Evolutionary conservation across 257 asterid species (phyloP).

Genomic region (Penstemon davidsonii): DNA sequence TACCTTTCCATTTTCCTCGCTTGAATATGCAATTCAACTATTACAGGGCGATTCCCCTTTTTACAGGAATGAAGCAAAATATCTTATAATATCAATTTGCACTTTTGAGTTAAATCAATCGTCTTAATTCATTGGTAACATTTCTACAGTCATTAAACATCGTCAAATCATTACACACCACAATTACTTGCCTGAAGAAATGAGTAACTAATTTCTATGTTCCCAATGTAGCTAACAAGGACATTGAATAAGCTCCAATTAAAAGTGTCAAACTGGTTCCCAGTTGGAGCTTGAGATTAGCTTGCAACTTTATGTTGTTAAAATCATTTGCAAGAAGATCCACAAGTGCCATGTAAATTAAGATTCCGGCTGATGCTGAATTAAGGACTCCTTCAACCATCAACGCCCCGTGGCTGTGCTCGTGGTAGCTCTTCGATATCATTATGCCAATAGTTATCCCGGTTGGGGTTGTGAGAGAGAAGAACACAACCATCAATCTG

Average conservation of each 20-base stretch:
- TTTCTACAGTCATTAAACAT: no score
- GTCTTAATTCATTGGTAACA: no score
- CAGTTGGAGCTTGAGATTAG: background rate
- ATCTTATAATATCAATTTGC: no score
- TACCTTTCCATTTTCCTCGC: no score
- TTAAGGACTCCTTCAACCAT: background rate
- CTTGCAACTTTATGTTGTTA: background rate
- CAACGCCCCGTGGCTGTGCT: background rate
- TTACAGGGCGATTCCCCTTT: no score
- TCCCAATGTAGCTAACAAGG: background rate
- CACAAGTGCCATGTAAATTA: background rate
- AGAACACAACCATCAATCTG: slow-evolving; percentile 2
- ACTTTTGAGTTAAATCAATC: no score
- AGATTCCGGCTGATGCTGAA: background rate
- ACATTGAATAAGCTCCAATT: background rate
- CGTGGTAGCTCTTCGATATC: background rate
- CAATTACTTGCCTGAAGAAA: no score
- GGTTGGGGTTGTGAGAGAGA: slow-evolving; percentile 12
- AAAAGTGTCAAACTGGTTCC: background rate
- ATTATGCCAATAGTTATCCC: slow-evolving; percentile 8
- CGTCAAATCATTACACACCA: no score
- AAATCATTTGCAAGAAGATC: background rate
- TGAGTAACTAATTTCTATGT: background rate
- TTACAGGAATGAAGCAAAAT: no score
- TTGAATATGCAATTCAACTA: no score